Percentiles rank a stretch among this genome's conserved stretches.
These are phyloP conservation scores for Chaetomium cochliodes DNA, from an alignment of 495 filamentous ascomycete species.

Conservation along the genomic window DNA sequence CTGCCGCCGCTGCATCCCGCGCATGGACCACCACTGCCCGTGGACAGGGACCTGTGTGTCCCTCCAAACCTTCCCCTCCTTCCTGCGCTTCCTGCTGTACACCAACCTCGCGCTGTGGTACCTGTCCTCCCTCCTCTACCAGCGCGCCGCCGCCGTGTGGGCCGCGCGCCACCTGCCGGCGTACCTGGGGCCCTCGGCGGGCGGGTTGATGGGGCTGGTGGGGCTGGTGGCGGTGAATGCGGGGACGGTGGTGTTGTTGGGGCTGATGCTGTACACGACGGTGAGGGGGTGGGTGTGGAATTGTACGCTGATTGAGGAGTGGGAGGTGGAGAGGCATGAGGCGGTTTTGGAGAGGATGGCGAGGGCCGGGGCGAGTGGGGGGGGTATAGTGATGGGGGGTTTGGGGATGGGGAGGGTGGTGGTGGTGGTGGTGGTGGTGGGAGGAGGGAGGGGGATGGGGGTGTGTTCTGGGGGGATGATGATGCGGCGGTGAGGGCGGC, in stretches of 20 bases:
- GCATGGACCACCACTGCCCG: slow-evolving; percentile 99
- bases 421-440: slow-evolving; percentile 48
- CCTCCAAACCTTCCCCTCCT: slow-evolving; percentile 83
- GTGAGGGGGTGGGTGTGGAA: slow-evolving; percentile 45
- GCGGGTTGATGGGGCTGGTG: slow-evolving; percentile 65
- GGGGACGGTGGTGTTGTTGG: slow-evolving; percentile 62
- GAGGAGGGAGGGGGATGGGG: slow-evolving; percentile 2
- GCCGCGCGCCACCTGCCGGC: slow-evolving; percentile 64
- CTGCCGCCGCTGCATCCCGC: slow-evolving; percentile 86
- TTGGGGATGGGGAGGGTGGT: slow-evolving; percentile 6
- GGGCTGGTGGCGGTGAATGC: slow-evolving; percentile 60
- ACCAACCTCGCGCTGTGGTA: slow-evolving; percentile 65
- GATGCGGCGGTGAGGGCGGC: slow-evolving; percentile 46
- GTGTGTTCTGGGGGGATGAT: slow-evolving; percentile 45
- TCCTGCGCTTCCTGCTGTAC: slow-evolving; percentile 83
- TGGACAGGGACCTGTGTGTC: slow-evolving; percentile 96
- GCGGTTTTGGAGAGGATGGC: slow-evolving; percentile 63
- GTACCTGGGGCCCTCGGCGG: slow-evolving; percentile 72
- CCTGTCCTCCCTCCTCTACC: slow-evolving; percentile 58
- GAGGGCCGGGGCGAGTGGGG: slow-evolving; percentile 44
- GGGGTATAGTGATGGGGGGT: slow-evolving; percentile 16
- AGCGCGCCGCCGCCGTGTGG: slow-evolving; percentile 64
- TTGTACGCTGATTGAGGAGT: slow-evolving; percentile 82
- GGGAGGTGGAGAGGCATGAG: slow-evolving; percentile 89
- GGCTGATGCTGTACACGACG: slow-evolving; percentile 59